These are phyloP conservation scores for Mariannaea elegans DNA, from an alignment of 2,329 filamentous ascomycete genomes.

Conservation along the genomic window DNA sequence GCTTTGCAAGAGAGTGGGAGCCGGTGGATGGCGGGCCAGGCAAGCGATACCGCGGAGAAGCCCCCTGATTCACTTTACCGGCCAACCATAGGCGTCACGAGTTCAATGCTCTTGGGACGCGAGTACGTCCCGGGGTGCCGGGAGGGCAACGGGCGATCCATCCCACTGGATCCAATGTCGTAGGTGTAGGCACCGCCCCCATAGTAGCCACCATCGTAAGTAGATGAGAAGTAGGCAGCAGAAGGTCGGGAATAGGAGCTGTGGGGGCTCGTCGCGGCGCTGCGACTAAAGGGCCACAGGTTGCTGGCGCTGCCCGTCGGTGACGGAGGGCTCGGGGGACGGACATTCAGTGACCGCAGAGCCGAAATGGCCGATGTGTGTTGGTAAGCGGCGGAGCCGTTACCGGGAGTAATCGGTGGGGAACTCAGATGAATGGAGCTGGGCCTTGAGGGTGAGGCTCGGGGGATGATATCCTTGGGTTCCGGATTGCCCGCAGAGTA, in stretches of 20 bases:
- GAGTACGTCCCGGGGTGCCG: constrained; percentile 63
- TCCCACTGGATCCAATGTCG: constrained; percentile 44
- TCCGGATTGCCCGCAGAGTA: constrained; percentile 59
- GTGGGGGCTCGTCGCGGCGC: constrained; percentile 60
- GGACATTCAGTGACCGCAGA: constrained; percentile 62
- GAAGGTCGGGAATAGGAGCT: constrained; percentile 58
- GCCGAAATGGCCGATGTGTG: constrained; percentile 64
- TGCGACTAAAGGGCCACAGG: constrained; percentile 65
- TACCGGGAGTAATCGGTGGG: constrained; percentile 58
- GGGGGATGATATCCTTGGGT: constrained; percentile 69
- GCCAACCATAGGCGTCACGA: constrained; percentile 67
- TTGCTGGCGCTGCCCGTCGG: constrained; percentile 54
- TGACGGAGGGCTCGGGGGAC: constrained; percentile 64
- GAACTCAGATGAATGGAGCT: constrained; percentile 63
- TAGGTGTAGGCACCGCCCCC: constrained; percentile 50
- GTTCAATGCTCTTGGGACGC: constrained; percentile 69
- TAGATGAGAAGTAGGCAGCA: constrained; percentile 58
- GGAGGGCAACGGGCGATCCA: constrained; percentile 66
- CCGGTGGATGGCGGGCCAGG: not conserved
- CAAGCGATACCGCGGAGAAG: constrained; percentile 1
- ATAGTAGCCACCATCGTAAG: constrained; percentile 58
- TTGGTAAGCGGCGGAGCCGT: constrained; percentile 44
- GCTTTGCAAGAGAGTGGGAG: constrained; percentile 2
- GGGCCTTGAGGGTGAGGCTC: constrained; percentile 69
- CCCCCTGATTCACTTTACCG: constrained; percentile 46